A percentile compares a stretch with the other conserved stretches of the same genome.
phyloP scores from a whole-genome alignment of 2,329 filamentous ascomycete genomes.

The Neonectria neomacrospora region DNA sequence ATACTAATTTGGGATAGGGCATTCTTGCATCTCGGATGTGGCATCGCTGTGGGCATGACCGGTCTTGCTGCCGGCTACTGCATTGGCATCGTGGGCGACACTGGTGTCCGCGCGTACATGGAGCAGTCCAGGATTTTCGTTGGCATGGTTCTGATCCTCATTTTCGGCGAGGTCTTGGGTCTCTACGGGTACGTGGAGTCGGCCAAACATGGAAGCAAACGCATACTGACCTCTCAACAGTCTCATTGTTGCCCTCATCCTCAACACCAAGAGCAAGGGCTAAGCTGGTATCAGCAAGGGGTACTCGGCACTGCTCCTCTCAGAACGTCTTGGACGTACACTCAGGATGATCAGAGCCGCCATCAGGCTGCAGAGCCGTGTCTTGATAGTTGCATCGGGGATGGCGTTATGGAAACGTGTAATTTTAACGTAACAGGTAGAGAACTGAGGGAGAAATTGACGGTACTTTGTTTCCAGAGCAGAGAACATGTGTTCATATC shows the following conservation, averaged over 20 bases:
- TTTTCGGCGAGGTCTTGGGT: constrained; percentile 97
- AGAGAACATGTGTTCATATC: constrained; percentile 21
- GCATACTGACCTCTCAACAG: constrained; percentile 55
- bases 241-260: constrained; percentile 90
- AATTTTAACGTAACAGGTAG: constrained; percentile 48
- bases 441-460: constrained; percentile 41
- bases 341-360: constrained; percentile 29
- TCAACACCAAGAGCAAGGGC: constrained; percentile 86
- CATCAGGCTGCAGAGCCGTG: constrained; percentile 41
- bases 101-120: constrained; percentile 95
- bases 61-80: constrained; percentile 95
- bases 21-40: constrained; percentile 93
- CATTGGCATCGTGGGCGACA: constrained; percentile 95
- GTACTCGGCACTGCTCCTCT: constrained; percentile 13
- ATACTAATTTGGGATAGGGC: constrained; percentile 63
- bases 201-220: no score
- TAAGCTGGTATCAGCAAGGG: constrained; percentile 46
- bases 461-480: constrained; percentile 35
- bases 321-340: constrained; percentile 27
- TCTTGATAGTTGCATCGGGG: constrained; percentile 51
- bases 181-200: constrained; percentile 84
- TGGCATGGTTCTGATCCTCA: constrained; percentile 97
- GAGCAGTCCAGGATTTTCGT: constrained; percentile 95
- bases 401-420: constrained; percentile 53
- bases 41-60: constrained; percentile 89